Evolutionary conservation across 2,329 filamentous ascomycete species (phyloP).

Genomic region (Coniella vitis): DNA sequence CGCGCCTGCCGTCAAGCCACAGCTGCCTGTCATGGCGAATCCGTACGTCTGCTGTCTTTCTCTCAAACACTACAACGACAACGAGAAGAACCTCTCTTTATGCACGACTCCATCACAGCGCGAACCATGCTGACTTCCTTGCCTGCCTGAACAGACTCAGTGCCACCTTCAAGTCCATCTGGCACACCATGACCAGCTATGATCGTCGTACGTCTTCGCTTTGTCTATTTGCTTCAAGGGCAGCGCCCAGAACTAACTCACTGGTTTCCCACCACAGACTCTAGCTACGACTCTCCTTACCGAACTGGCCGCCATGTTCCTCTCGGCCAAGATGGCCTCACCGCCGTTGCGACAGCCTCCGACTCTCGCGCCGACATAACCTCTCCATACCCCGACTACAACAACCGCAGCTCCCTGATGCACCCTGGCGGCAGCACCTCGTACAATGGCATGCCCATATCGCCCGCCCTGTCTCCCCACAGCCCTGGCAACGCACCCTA

Average conservation of each 20-base stretch:
- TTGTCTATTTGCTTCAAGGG: too few species aligned
- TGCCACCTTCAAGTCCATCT: constrained; percentile 79
- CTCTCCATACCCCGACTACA: constrained; percentile 71
- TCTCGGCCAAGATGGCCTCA: constrained; percentile 64
- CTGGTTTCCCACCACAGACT: constrained; percentile 57
- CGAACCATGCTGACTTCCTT: constrained; percentile 4
- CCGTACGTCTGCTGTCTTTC: constrained; percentile 11
- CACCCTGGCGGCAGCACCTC: constrained; percentile 48
- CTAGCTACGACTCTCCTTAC: constrained; percentile 87
- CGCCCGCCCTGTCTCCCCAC: constrained; percentile 37
- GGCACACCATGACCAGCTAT: constrained; percentile 81
- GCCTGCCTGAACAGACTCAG: constrained; percentile 45
- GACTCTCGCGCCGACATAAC: constrained; percentile 83
- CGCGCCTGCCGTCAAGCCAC: constrained; percentile 7
- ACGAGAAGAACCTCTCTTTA: background rate
- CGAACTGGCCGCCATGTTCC: constrained; percentile 86
- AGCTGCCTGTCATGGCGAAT: constrained; percentile 15
- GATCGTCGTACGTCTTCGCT: constrained; percentile 51
- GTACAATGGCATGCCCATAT: constrained; percentile 50
- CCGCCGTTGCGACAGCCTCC: constrained; percentile 79
- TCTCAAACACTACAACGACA: background rate
- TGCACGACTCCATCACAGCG: background rate
- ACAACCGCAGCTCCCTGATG: constrained; percentile 44
- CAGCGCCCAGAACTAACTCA: constrained; percentile 11
- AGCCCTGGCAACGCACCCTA: constrained; percentile 66